phyloP scores from a whole-genome alignment of 108 stramenopile species.

The Conticribra weissflogii region DNA sequence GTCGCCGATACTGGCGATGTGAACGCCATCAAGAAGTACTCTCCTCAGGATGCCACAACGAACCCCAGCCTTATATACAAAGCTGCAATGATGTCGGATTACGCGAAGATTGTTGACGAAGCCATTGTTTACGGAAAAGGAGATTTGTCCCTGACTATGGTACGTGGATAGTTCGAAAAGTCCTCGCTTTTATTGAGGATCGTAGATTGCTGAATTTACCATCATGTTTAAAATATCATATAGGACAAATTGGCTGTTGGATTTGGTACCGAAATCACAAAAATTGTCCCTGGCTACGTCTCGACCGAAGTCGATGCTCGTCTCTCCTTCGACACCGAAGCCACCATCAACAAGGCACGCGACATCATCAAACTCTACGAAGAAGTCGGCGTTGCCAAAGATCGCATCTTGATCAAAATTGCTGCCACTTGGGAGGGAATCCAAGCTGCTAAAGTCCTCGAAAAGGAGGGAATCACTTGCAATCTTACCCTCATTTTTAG shows the following conservation, averaged over 20 bases:
- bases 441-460: constrained; percentile 92
- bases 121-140: constrained; percentile 87
- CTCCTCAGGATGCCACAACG: constrained; percentile 97
- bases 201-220: background rate
- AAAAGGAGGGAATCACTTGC: constrained; percentile 98
- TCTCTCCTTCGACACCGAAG: constrained; percentile 97
- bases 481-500: constrained; percentile 97
- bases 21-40: constrained; percentile 87
- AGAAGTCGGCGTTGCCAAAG: constrained; percentile 91
- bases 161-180: constrained; percentile 42
- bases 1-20: constrained; percentile 92
- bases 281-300: constrained; percentile 98
- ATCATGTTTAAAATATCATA: background rate
- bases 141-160: constrained; percentile 74
- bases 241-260: constrained; percentile 97
- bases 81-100: constrained; percentile 81
- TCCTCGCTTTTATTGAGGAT: too few relatives aligned
- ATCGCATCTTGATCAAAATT: constrained; percentile 97
- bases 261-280: constrained; percentile 97
- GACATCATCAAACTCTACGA: constrained; percentile 93
- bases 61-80: constrained; percentile 98
- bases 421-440: constrained; percentile 99
- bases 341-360: constrained; percentile 92
- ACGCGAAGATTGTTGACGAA: constrained; percentile 80
- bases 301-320: constrained; percentile 99